phyloP scores from a whole-genome alignment of 2,329 filamentous ascomycete genomes.

The Metarhizium robertsii region DNA sequence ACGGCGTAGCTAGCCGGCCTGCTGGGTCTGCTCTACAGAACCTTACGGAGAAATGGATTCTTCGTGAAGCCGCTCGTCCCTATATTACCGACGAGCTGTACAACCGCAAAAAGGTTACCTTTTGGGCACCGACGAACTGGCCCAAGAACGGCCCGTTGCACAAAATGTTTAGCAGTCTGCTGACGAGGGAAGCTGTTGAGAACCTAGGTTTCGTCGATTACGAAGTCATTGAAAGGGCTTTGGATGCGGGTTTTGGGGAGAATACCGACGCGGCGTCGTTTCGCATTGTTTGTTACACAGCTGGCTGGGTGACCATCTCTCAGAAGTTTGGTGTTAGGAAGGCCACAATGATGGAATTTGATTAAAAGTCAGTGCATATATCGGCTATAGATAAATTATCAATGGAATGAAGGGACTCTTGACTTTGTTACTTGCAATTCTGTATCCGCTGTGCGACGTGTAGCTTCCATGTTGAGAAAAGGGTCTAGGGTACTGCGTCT shows the following conservation, averaged over 20 bases:
- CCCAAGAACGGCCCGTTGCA: constrained; percentile 33
- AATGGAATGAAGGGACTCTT: no score
- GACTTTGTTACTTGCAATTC: no score
- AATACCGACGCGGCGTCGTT: constrained; percentile 23
- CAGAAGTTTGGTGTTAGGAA: constrained; percentile 31
- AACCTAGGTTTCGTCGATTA: constrained; percentile 32
- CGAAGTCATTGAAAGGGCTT: constrained; percentile 19
- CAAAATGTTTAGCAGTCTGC: constrained; percentile 17
- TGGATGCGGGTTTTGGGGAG: constrained; percentile 29
- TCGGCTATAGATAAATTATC: no score
- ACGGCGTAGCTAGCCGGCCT: neutral
- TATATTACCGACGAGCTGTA: constrained; percentile 44
- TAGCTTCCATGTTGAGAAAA: no score
- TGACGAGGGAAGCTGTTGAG: constrained; percentile 27
- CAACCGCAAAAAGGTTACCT: constrained; percentile 38
- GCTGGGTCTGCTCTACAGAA: constrained; percentile 8
- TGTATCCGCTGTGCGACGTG: no score
- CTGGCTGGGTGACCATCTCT: constrained; percentile 33
- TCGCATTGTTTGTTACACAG: constrained; percentile 26
- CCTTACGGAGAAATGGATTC: constrained; percentile 39
- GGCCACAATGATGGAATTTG: constrained; percentile 9
- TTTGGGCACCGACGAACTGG: constrained; percentile 34
- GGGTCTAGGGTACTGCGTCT: no score
- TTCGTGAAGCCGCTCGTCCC: constrained; percentile 38
- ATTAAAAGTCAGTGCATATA: no score